Conservation (phyloP, 371 early-diverging fungal species). For the Rhizomucor miehei region DNA sequence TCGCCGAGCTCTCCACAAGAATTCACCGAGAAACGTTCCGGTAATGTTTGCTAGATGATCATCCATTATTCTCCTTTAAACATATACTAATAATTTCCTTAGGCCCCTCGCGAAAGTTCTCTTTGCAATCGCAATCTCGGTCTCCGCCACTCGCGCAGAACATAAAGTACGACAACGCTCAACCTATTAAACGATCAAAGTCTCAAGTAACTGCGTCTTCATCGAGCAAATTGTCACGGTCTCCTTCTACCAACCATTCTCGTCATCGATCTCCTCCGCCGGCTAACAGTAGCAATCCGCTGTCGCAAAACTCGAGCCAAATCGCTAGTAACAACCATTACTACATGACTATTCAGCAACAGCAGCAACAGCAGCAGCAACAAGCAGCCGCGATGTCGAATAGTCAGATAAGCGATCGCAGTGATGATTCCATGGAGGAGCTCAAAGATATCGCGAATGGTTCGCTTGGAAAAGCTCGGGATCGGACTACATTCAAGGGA, state of each 20-base stretch:
- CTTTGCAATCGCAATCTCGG: conserved; percentile 12
- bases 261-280: conserved; percentile 28
- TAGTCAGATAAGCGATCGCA: conserved; percentile 15
- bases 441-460: conserved; percentile 12
- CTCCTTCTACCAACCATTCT: conserved; percentile 22
- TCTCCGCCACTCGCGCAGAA: conserved; percentile 6
- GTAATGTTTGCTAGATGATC: conserved; percentile 2
- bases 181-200: conserved; percentile 13
- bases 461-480: conserved; percentile 38
- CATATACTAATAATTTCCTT: conserved; percentile 1
- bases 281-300: conserved; percentile 7
- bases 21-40: conserved; percentile 13
- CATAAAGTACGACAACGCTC: conserved; percentile 3
- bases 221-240: conserved; percentile 31
- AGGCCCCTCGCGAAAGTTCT: conserved; percentile 9
- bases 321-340: neutral
- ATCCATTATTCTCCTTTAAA: conserved; percentile 4
- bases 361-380: conserved; percentile 8
- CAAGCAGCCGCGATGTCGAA: neutral
- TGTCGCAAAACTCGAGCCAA: conserved; percentile 13
- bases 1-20: conserved; percentile 5
- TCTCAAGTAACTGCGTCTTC: conserved; percentile 26
- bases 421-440: conserved; percentile 12
- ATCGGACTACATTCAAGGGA: conserved; percentile 58
- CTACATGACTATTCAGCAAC: conserved; percentile 5